Percentiles rank a stretch among this genome's conserved stretches.
Evolutionary conservation across 2,329 filamentous ascomycete genomes (phyloP).

Genomic region (Gaeumannomyces tritici): DNA sequence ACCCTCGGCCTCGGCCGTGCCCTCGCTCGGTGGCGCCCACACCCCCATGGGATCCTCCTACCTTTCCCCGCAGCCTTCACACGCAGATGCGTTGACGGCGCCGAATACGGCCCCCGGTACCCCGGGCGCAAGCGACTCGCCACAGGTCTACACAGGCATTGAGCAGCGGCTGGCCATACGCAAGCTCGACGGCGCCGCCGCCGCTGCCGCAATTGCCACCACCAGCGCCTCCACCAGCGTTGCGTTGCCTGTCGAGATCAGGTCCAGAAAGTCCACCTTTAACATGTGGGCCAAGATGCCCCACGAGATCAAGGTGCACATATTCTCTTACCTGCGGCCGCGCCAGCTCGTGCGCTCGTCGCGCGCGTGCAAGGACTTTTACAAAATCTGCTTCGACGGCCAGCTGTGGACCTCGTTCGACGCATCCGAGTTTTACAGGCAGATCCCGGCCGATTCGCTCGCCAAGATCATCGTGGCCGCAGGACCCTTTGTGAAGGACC

Average conservation of each 20-base stretch:
- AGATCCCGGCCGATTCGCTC: slow-evolving; percentile 76
- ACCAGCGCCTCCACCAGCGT: slow-evolving; percentile 32
- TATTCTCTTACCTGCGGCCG: slow-evolving; percentile 67
- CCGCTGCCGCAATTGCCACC: slow-evolving; percentile 19
- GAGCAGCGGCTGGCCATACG: slow-evolving; percentile 41
- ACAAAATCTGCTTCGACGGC: slow-evolving; percentile 83
- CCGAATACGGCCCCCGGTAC: slow-evolving; percentile 28
- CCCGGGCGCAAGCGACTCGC: slow-evolving; percentile 24
- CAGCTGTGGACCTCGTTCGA: slow-evolving; percentile 87
- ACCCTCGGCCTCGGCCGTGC: neutral
- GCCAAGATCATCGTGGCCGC: slow-evolving; percentile 77
- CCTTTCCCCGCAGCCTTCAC: slow-evolving; percentile 18
- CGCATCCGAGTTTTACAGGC: slow-evolving; percentile 74
- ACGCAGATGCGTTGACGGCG: slow-evolving; percentile 20
- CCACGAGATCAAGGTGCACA: slow-evolving; percentile 67
- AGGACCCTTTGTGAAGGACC: slow-evolving; percentile 80
- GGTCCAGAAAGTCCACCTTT: slow-evolving; percentile 34
- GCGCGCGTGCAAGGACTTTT: slow-evolving; percentile 66
- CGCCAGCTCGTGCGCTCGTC: slow-evolving; percentile 75
- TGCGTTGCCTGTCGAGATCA: slow-evolving; percentile 54
- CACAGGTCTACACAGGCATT: slow-evolving; percentile 26
- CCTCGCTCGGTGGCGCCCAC: neutral
- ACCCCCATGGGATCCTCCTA: neutral
- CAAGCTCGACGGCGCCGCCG: slow-evolving; percentile 42
- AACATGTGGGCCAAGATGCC: slow-evolving; percentile 78